A percentile compares a stretch with the other conserved stretches of the same genome.
phyloP scores from a whole-genome alignment of 2,329 filamentous ascomycete species.

The Cercospora sesami region DNA sequence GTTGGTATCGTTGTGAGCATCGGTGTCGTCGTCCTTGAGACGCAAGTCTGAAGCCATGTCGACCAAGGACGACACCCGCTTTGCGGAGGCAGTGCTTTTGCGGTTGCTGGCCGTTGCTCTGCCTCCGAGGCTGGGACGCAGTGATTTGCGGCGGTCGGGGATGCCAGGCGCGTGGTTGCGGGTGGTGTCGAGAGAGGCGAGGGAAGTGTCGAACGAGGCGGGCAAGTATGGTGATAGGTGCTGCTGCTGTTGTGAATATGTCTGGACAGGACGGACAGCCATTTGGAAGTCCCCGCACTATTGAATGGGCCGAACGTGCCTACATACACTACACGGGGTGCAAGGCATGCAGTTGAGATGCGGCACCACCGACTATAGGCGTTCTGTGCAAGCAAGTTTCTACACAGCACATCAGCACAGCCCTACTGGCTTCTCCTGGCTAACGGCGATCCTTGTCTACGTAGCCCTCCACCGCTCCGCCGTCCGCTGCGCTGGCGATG shows the following conservation, averaged over 20 bases:
- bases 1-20: neutral
- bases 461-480: neutral
- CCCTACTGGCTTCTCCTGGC: neutral
- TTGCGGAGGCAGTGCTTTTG: constrained; percentile 26
- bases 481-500: neutral
- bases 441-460: neutral
- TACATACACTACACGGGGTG: neutral
- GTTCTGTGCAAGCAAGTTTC: neutral
- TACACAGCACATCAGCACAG: neutral
- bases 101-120: constrained; percentile 18
- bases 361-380: neutral
- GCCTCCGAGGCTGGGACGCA: constrained; percentile 21
- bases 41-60: constrained; percentile 33
- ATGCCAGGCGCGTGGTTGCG: constrained; percentile 37
- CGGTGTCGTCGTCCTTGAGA: constrained; percentile 30
- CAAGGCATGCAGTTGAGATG: neutral
- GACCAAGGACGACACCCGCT: constrained; percentile 24
- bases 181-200: neutral
- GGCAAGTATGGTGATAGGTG: neutral
- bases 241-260: neutral
- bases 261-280: neutral
- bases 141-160: constrained; percentile 31
- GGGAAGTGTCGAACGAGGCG: neutral
- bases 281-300: neutral
- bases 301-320: neutral